These are phyloP conservation scores for Pseudogymnoascus verrucosus DNA, from an alignment of 2,329 filamentous ascomycete species.

Conservation along the genomic window DNA sequence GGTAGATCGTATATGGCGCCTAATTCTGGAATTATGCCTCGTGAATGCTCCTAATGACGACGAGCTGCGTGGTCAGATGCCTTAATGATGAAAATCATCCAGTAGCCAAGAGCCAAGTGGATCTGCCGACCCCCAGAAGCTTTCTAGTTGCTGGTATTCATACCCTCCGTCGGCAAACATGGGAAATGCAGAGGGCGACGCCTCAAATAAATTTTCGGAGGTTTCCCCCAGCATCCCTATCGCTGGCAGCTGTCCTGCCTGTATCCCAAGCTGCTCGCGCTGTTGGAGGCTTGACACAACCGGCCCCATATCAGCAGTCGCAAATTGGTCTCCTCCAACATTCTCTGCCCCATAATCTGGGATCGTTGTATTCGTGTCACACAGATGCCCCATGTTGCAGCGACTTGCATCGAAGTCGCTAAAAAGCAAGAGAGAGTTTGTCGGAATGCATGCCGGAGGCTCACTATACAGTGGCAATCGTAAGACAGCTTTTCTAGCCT, in stretches of 20 bases:
- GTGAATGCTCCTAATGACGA: background rate
- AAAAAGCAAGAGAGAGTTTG: background rate
- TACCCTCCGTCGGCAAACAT: background rate
- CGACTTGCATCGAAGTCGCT: conserved; percentile 1
- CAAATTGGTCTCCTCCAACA: background rate
- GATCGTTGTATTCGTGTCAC: background rate
- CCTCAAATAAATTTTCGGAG: background rate
- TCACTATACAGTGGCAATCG: background rate
- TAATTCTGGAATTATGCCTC: background rate
- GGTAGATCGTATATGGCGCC: background rate
- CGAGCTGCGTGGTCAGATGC: background rate
- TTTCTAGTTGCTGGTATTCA: conserved; percentile 6
- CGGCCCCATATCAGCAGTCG: background rate
- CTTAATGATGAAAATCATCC: conserved; percentile 1
- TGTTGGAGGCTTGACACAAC: background rate
- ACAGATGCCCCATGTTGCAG: conserved; percentile 7
- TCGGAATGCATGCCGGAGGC: conserved; percentile 3
- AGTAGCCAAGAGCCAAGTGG: conserved; percentile 8
- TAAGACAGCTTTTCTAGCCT: conserved; percentile 6
- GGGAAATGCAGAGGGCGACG: background rate
- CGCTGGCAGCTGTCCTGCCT: background rate
- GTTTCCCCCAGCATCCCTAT: background rate
- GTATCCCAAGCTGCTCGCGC: background rate
- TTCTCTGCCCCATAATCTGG: background rate
- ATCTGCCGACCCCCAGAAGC: conserved; percentile 3